Base-by-base conservation (phyloP, 140 eudicot species). In the Anethum foeniculum region DNA sequence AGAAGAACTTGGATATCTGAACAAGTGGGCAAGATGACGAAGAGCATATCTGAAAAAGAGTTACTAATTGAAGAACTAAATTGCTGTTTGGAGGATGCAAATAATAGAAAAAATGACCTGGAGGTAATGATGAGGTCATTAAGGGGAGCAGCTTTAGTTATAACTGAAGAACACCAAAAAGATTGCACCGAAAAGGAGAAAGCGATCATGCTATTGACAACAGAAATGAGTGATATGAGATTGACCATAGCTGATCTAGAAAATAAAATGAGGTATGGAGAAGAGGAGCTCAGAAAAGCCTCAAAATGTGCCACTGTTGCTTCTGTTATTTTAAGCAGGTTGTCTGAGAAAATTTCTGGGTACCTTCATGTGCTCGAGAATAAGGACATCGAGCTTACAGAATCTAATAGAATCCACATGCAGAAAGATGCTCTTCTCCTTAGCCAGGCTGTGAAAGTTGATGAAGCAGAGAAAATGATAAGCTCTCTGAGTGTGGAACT, bases 111-210 rank as follows among this genome's bases (percentile, higher is more conserved):
- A 82, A 85, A 80, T 82, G 93, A 92, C 82, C 81, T 93, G 93
- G 99, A 95, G 79, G 81, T 79, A 83, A 91, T 88, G 99, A 75
- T 95, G 81, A 91, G 89, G 87, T 91, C 99, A 77, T 77, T 95
- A 69, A 93, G 91, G 87, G 97, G 97, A 62, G 99, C 99, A 44
- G 87, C 93, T 80, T 79, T 95, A 83, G 92, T 80, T 68, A 95
- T 95, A 86, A 88, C 93, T 25, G 99, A 95, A 84, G 89, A 93
- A 13, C 99, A 93, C 84, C 89, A 93, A 77, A 88, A 89, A 46
- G 98, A 88, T 76, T 89, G 96, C 87, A 67, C 54, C 52, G 90
- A 91, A 77, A 91, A 88, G 84, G 98, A 95, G 80, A 80, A 82
- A 34, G 86, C 90, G 75, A 88, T 95, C 77, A 41, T 69, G 54